Evolutionary conservation across 2,329 filamentous ascomycete genomes (phyloP), one percentile per base, ranked within the genome.

Genomic region (Penicillium griseofulvum): DNA sequence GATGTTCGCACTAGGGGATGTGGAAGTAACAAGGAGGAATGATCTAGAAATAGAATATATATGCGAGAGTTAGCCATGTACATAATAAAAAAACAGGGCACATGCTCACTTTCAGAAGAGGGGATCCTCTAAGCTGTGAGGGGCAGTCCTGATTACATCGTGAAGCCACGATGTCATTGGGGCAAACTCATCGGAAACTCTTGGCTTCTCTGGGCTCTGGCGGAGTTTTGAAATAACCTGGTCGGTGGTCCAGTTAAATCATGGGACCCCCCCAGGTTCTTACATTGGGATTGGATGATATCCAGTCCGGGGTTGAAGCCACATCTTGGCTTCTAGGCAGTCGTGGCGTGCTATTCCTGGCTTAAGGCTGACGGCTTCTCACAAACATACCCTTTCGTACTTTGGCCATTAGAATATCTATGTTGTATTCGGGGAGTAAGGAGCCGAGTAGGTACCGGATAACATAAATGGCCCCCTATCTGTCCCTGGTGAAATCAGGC

Each of bases 121-220:
- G 60, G 56, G 37, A 52, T 47, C 28, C 11, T 9, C 43, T 42
- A 48, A 26, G 28, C 26, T 29, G 41, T 42, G 54, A 54, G 54
- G 58, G 58, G 59, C n/a, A 44, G 33, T 22, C 26, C 34, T 60
- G 45, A 51, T 60, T 43, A 22, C 41, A 41, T 45, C 29, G 29
- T 49, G 47, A 36, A 34, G 37, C 48, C 16, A 52, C 45, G 28
- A 52, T 58, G 22, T 61, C 49, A 64, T 64, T 61, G 62, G 59
- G 53, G 53, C 46, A 43, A 43, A 42, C 11, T 34, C n/a, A 14
- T 33, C 22, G 22, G 33, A 29, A 36, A 55, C 52, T 49, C 62
- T 62, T 62, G 60, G 60, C 62, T 57, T 34, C 26, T 58, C 26
- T 52, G 33, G 48, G 48, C 50, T 31, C 22, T 34, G 11, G 29